Conservation (phyloP, 176 grass and related monocot species). For the Alopecurus myosuroides region DNA sequence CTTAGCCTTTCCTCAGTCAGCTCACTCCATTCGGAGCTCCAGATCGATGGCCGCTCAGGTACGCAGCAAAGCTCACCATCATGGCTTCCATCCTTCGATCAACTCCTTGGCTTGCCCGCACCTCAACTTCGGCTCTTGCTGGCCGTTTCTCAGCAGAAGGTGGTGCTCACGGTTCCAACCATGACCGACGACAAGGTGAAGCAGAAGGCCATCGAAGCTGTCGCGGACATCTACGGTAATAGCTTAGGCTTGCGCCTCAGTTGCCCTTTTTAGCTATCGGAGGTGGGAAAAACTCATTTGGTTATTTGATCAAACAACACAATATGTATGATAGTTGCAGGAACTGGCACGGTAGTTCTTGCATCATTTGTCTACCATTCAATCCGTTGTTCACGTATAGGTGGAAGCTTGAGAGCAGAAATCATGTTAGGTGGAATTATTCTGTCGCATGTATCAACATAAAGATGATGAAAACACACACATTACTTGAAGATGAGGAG, state of each 20-base stretch:
- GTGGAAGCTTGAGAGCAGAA: neutral
- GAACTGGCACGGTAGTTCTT: neutral
- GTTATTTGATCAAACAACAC: neutral
- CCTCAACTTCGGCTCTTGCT: neutral
- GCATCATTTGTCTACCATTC: neutral
- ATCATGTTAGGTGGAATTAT: conserved; percentile 7
- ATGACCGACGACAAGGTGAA: conserved; percentile 88
- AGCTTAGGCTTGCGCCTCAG: neutral
- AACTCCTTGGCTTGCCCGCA: neutral
- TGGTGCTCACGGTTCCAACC: conserved; percentile 66
- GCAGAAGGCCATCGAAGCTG: conserved; percentile 89
- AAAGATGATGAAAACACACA: neutral
- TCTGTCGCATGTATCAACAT: neutral
- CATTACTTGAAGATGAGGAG: neutral
- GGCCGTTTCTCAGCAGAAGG: conserved; percentile 51
- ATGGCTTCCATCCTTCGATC: neutral
- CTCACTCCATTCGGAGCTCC: neutral
- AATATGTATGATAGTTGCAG: neutral
- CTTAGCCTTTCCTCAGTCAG: neutral
- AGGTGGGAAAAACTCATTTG: neutral
- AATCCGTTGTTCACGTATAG: neutral
- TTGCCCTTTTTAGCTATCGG: neutral
- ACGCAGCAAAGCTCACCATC: conserved; percentile 20
- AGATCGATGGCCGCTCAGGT: conserved; percentile 78
- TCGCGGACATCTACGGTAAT: conserved; percentile 74